Conservation (phyloP, 768 basidiomycete species). For the Gloeopeniophorella convolvens region DNA sequence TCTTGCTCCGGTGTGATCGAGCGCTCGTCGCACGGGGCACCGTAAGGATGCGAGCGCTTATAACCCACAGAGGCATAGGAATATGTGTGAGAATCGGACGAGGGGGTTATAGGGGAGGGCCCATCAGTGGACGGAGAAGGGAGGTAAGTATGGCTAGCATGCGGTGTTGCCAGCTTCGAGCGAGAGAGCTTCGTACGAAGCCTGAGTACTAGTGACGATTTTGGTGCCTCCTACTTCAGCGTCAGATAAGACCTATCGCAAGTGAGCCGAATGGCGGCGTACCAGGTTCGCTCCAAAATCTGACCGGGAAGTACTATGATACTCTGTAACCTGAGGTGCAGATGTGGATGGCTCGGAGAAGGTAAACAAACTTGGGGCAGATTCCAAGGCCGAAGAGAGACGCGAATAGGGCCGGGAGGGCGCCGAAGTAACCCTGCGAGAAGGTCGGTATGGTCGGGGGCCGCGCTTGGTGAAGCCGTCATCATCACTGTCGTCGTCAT, state of each 20-base stretch:
- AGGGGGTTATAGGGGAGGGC: conserved; percentile 3
- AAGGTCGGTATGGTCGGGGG: background rate
- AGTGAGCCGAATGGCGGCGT: background rate
- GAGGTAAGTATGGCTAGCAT: background rate
- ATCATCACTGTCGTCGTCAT: background rate
- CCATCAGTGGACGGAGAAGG: background rate
- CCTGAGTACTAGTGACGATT: background rate
- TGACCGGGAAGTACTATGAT: background rate
- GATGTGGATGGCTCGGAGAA: background rate
- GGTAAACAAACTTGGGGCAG: background rate
- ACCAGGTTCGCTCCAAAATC: background rate
- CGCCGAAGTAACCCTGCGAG: background rate
- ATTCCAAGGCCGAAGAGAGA: conserved; percentile 7
- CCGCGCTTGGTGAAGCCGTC: too few relatives aligned
- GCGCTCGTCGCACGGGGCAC: background rate
- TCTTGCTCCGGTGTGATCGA: conserved; percentile 18
- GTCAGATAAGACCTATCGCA: background rate
- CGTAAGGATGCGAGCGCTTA: background rate
- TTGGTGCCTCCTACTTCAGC: background rate
- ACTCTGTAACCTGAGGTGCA: background rate
- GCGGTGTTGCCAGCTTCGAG: background rate
- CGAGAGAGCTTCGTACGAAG: conserved; percentile 13
- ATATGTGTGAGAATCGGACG: conserved; percentile 5
- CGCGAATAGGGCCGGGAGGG: background rate
- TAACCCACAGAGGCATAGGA: background rate